Percentiles rank a stretch among this genome's conserved stretches.
Evolutionary conservation across 176 grass and related monocot species (phyloP).

Genomic region (Urochloa ruziziensis): DNA sequence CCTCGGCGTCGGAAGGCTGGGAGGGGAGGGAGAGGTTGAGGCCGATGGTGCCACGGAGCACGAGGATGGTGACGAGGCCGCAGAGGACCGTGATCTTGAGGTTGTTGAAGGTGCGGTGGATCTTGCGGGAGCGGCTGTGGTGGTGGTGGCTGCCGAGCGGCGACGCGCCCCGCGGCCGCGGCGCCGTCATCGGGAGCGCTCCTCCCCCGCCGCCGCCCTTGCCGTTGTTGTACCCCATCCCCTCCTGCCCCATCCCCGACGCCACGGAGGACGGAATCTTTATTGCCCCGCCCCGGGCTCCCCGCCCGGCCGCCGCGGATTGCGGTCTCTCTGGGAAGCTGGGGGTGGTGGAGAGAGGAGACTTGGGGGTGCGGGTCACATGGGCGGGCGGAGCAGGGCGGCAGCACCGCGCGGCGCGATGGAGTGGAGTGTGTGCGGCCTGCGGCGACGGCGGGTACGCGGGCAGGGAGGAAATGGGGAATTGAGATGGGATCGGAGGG

Average conservation of each 20-base stretch:
- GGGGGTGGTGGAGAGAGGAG: background rate
- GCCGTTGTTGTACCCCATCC: slow-evolving; percentile 43
- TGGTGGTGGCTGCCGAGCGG: slow-evolving; percentile 36
- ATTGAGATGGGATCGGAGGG: slow-evolving; percentile 16
- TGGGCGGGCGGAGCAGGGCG: background rate
- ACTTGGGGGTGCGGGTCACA: background rate
- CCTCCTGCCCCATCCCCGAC: slow-evolving; percentile 57
- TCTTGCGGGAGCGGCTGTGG: slow-evolving; percentile 56
- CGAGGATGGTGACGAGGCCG: slow-evolving; percentile 89
- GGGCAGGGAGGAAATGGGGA: background rate
- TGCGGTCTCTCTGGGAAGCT: background rate
- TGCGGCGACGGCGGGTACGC: background rate
- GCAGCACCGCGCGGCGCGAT: background rate
- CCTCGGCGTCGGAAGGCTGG: slow-evolving; percentile 46
- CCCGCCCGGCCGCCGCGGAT: slow-evolving; percentile 12
- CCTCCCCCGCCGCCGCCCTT: slow-evolving; percentile 4
- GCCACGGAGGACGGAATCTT: slow-evolving; percentile 2
- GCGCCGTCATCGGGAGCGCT: slow-evolving; percentile 51
- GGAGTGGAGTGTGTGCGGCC: background rate
- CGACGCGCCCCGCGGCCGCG: slow-evolving; percentile 43
- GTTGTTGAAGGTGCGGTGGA: slow-evolving; percentile 92
- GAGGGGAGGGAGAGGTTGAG: slow-evolving; percentile 56
- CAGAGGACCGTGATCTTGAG: slow-evolving; percentile 90
- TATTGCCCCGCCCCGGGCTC: background rate
- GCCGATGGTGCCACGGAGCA: slow-evolving; percentile 77